Evolutionary conservation across 2,329 filamentous ascomycete species (phyloP).

Genomic region (Dryadomyces quercus-mongolicae): DNA sequence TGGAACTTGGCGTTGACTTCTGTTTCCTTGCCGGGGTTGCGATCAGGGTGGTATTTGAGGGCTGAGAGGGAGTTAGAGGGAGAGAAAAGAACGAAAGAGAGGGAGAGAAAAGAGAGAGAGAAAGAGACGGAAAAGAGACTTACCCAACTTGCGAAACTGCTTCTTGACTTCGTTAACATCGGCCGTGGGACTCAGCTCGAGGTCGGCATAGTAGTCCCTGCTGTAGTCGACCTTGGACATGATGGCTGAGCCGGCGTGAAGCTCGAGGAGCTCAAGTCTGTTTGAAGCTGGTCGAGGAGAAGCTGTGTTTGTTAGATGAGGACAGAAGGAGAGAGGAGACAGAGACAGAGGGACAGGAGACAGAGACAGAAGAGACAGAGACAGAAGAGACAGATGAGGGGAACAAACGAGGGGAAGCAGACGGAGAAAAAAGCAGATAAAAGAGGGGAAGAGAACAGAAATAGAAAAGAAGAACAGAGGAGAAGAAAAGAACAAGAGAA

Average conservation of each 20-base stretch:
- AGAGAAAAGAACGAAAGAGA: background rate
- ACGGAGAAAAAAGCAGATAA: background rate
- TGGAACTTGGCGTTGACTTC: slow-evolving; percentile 77
- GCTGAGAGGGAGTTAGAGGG: slow-evolving; percentile 32
- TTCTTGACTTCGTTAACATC: slow-evolving; percentile 69
- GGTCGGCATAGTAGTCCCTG: slow-evolving; percentile 75
- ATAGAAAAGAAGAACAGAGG: background rate
- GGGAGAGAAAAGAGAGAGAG: background rate
- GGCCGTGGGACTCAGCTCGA: slow-evolving; percentile 58
- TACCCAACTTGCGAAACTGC: slow-evolving; percentile 74
- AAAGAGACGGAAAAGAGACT: background rate
- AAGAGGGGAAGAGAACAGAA: background rate
- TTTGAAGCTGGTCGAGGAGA: too few relatives aligned
- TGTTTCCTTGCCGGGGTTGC: slow-evolving; percentile 70
- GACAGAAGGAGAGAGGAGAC: too few relatives aligned
- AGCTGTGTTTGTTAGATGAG: too few relatives aligned
- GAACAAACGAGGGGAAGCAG: too few relatives aligned
- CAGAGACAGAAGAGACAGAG: background rate
- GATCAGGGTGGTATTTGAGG: slow-evolving; percentile 77
- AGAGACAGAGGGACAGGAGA: too few relatives aligned
- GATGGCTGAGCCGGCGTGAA: slow-evolving; percentile 15
- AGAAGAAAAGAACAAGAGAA: background rate
- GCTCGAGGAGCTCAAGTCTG: too few relatives aligned
- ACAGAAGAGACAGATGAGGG: background rate
- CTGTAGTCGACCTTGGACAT: slow-evolving; percentile 56